phyloP scores from a whole-genome alignment of 169 alveolate species.

The Plasmodium fragile region DNA sequence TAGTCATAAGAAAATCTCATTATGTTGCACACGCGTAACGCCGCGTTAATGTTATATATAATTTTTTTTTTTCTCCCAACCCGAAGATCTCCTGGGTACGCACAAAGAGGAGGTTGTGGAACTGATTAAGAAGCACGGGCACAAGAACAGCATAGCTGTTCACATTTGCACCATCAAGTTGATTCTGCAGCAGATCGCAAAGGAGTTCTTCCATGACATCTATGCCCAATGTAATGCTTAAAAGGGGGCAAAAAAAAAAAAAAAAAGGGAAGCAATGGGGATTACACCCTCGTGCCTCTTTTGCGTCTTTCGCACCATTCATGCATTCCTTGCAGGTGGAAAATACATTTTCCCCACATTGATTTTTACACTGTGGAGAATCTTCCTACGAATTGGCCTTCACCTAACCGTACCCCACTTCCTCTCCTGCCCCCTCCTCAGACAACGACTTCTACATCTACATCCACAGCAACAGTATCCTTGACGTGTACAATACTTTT shows the following conservation, averaged over 20 bases:
- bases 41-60: not conserved
- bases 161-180: conserved; percentile 60
- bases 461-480: conserved; percentile 50
- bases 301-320: not conserved
- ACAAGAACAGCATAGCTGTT: conserved; percentile 46
- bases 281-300: not conserved
- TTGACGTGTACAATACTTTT: conserved; percentile 49
- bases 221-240: conserved; percentile 34
- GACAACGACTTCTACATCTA: conserved; percentile 67
- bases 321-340: not conserved
- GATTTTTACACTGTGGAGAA: not conserved
- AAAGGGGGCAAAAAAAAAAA: not conserved
- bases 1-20: not conserved
- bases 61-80: not conserved
- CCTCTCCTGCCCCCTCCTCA: not conserved
- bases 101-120: conserved; percentile 44
- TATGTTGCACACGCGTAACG: not conserved
- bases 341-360: not conserved
- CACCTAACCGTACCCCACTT: not conserved
- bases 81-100: not conserved
- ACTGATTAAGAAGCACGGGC: conserved; percentile 47
- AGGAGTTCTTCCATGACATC: conserved; percentile 33
- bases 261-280: not conserved
- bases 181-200: conserved; percentile 54
- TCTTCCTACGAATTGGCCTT: not conserved